A percentile compares a stretch with the other conserved stretches of the same genome.
Conservation (phyloP, 345 rosid species). For the Chamaenerion angustifolium region DNA sequence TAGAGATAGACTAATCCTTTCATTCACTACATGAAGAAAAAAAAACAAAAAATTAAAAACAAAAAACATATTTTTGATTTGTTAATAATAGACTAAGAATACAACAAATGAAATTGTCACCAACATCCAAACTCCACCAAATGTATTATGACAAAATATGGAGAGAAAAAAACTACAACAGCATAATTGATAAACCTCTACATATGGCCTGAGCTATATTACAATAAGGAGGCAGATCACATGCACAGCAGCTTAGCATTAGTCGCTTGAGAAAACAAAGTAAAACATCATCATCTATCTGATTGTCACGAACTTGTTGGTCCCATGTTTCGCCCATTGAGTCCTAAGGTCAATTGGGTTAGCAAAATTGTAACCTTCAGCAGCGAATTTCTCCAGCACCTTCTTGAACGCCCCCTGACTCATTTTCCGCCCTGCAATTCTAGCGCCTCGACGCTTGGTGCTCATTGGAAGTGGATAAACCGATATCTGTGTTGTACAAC, state of each 20-base stretch:
- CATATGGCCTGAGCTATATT: slow-evolving; percentile 28
- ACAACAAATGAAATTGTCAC: slow-evolving; percentile 3
- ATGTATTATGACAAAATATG: slow-evolving; percentile 1
- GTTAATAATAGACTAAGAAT: slow-evolving; percentile 1
- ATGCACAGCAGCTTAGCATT: slow-evolving; percentile 4
- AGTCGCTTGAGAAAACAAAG: slow-evolving; percentile 9
- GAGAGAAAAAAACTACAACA: slow-evolving; percentile 17
- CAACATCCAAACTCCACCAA: not conserved
- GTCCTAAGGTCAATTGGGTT: slow-evolving; percentile 77
- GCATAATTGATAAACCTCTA: slow-evolving; percentile 24
- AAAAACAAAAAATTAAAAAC: slow-evolving; percentile 3
- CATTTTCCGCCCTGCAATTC: slow-evolving; percentile 98
- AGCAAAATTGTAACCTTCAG: slow-evolving; percentile 68
- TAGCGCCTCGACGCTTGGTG: slow-evolving; percentile 87
- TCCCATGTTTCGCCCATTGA: slow-evolving; percentile 98
- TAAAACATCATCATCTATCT: slow-evolving; percentile 38
- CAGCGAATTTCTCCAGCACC: slow-evolving; percentile 87
- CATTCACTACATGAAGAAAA: not conserved
- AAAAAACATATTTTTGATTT: not conserved
- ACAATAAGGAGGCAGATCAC: slow-evolving; percentile 30
- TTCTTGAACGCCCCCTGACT: slow-evolving; percentile 97
- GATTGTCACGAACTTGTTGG: slow-evolving; percentile 97
- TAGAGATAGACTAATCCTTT: not conserved
- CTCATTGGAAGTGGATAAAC: slow-evolving; percentile 94
- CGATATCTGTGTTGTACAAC: slow-evolving; percentile 82